These are phyloP conservation scores for Cyclotella kingstonii DNA, from an alignment of 108 stramenopile genomes.

Conservation along the genomic window DNA sequence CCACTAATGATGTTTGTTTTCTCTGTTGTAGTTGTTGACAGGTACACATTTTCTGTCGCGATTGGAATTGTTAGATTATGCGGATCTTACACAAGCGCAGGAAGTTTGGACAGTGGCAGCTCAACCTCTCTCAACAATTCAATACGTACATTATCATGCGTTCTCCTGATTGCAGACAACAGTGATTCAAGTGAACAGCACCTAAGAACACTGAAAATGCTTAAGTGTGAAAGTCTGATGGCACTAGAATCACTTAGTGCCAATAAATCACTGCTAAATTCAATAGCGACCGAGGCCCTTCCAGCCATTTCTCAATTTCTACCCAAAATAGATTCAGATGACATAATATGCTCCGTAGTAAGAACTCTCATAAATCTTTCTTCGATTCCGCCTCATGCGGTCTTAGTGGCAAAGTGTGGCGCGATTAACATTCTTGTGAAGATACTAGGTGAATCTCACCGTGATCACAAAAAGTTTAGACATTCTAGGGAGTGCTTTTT, in stretches of 20 bases:
- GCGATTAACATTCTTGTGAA: conserved; percentile 41
- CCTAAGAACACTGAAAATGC: conserved; percentile 42
- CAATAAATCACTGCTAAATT: conserved; percentile 65
- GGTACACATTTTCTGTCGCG: conserved; percentile 61
- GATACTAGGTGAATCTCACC: conserved; percentile 11
- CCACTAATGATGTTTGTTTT: not conserved
- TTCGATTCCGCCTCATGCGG: conserved; percentile 64
- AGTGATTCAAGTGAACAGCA: conserved; percentile 39
- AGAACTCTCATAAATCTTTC: conserved; percentile 58
- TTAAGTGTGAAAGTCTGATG: conserved; percentile 67
- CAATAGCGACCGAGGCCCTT: conserved; percentile 59
- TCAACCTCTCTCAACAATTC: conserved; percentile 56
- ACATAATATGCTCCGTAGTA: conserved; percentile 50
- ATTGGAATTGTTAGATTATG: conserved; percentile 68
- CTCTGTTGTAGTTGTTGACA: conserved; percentile 29
- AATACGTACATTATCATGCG: conserved; percentile 61
- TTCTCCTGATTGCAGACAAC: conserved; percentile 48
- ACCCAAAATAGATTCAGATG: conserved; percentile 14
- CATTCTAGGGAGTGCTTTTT: conserved; percentile 36
- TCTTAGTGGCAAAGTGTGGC: conserved; percentile 55
- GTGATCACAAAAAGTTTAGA: not conserved
- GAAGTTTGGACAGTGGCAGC: conserved; percentile 35
- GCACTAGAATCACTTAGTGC: conserved; percentile 68
- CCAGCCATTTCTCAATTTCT: conserved; percentile 65
- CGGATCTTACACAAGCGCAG: conserved; percentile 59